Base-by-base conservation (phyloP, 768 basidiomycete species). In the Naganishia kalamii region DNA sequence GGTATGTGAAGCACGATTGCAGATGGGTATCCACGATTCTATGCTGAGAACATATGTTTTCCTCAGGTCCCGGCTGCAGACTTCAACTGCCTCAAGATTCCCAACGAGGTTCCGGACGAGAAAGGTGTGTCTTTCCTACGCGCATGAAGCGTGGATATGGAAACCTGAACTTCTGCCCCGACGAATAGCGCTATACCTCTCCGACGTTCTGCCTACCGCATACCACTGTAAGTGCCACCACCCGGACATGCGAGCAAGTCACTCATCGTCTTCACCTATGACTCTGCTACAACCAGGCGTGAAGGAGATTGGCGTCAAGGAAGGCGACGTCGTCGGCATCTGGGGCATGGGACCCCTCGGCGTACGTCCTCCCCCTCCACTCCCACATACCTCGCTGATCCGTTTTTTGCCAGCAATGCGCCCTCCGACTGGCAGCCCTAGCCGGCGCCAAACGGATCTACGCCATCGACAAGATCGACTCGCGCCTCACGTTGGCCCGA, bases 381-480 rank as follows among this genome's bases (percentile, higher is more conserved):
- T 15, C 5, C 13, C 27, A 13, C 5, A 30, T 17, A 25, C 17
- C 2, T 29, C 7, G 10, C 6, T 23, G 4, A n/a, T 49, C 48
- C 27, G 13, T 10, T 4, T 17, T 5, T 17, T 25, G 27, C 17
- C 87, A 78, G 47, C 81, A 83, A 73, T 85, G 83, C 64, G 83
- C 79, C 13, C 83, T 83, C 47, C 81, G 81, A 32, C 89, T 83
- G 81, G 84, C 84, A 4, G 79, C 84, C 67, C 73, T 87, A 47
- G 87, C 87, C 74, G 87, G 87, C 21, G 87, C 87, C 7, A 79
- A 79, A 41, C 84, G 86, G 60, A 80, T 90, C 67, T 88, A 89
- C 69, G 85, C 81, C 7, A 86, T 90, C 74, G 89, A 90, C 75
- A 73, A 76, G 11, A 80, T 88, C 25, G 83, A 78, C 51, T 84